These are phyloP conservation scores for Claviceps africana DNA, from an alignment of 2,329 filamentous ascomycete species.

Conservation along the genomic window DNA sequence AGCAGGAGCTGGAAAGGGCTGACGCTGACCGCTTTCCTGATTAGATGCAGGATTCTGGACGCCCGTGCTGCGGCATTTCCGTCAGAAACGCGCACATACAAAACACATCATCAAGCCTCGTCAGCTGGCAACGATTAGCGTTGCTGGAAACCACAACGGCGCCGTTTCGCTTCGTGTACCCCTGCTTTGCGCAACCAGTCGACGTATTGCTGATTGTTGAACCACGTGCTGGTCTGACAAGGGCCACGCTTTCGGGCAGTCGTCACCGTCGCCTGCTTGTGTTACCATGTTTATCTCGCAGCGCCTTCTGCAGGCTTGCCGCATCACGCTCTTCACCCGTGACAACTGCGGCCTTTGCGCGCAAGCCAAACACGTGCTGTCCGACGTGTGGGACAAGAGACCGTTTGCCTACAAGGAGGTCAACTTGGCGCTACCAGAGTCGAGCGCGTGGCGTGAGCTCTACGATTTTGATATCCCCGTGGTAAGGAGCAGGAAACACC, in stretches of 20 bases:
- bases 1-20: constrained; percentile 10
- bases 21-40: constrained; percentile 23
- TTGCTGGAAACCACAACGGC: neutral
- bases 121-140: neutral
- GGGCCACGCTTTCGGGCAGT: neutral
- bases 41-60: constrained; percentile 17
- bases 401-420: constrained; percentile 58
- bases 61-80: too few relatives aligned
- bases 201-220: neutral
- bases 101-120: too few relatives aligned
- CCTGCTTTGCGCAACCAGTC: neutral
- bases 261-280: neutral
- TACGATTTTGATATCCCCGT: constrained; percentile 78
- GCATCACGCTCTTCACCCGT: constrained; percentile 64
- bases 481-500: constrained; percentile 28
- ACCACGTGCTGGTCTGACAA: neutral
- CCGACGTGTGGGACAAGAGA: constrained; percentile 49
- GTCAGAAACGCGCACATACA: too few relatives aligned
- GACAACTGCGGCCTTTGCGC: constrained; percentile 57
- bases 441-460: constrained; percentile 52
- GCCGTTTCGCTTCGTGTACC: neutral
- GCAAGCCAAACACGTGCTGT: constrained; percentile 53
- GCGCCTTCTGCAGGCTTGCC: constrained; percentile 38
- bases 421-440: constrained; percentile 51
- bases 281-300: constrained; percentile 35